These are phyloP conservation scores for Rhizopus arrhizus DNA, from an alignment of 371 early-diverging fungal genomes.

Conservation along the genomic window DNA sequence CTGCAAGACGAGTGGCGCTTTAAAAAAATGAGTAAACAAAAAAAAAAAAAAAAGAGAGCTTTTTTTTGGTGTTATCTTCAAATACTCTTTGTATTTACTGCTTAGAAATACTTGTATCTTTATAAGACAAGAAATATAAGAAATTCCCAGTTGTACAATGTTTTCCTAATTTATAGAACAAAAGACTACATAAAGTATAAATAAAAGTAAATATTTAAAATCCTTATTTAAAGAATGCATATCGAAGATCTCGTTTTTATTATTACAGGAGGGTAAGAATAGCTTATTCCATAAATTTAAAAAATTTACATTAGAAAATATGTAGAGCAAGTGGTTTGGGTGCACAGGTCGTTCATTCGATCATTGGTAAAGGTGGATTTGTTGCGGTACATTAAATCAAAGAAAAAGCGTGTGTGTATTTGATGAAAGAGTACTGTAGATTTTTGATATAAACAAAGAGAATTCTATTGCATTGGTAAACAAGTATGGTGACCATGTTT, in stretches of 20 bases:
- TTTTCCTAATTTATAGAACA: slow-evolving; percentile 42
- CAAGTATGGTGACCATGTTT: slow-evolving; percentile 34
- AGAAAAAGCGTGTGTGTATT: neutral
- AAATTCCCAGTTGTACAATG: neutral
- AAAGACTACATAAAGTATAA: slow-evolving; percentile 21
- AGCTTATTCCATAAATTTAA: neutral
- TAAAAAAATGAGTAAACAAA: slow-evolving; percentile 27
- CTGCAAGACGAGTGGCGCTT: slow-evolving; percentile 85
- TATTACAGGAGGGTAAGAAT: slow-evolving; percentile 44
- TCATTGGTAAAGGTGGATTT: slow-evolving; percentile 29
- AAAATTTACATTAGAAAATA: neutral
- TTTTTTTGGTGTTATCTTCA: neutral
- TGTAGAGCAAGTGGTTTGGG: slow-evolving; percentile 50
- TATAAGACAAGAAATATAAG: neutral
- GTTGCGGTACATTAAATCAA: slow-evolving; percentile 24
- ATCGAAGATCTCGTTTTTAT: slow-evolving; percentile 34
- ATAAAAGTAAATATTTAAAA: neutral
- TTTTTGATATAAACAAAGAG: slow-evolving; percentile 55
- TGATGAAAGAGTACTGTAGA: slow-evolving; percentile 21
- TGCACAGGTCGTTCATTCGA: slow-evolving; percentile 26
- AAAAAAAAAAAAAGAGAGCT: slow-evolving; percentile 1
- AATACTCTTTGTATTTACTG: neutral
- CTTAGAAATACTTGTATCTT: neutral
- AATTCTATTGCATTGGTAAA: slow-evolving; percentile 28
- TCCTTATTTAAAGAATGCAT: slow-evolving; percentile 17